phyloP scores from a whole-genome alignment of 805 yeast species.

The Candida wancherniae region DNA sequence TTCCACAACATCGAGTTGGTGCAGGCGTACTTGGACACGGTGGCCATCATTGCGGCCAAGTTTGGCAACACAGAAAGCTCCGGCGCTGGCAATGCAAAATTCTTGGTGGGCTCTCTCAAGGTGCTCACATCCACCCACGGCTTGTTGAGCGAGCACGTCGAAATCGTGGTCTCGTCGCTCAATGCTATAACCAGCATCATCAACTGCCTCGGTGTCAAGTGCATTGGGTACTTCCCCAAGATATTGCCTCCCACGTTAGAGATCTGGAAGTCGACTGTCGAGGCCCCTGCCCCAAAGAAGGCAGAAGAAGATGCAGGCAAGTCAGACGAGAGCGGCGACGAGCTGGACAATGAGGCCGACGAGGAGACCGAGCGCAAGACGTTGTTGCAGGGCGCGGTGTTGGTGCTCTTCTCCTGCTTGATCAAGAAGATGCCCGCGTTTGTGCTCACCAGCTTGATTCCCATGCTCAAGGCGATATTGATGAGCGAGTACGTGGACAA shows the following conservation, averaged over 20 bases:
- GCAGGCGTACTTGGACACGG: constrained; percentile 66
- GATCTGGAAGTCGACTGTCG: constrained; percentile 45
- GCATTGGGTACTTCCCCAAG: constrained; percentile 79
- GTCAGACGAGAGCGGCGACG: constrained; percentile 13
- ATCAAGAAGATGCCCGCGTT: constrained; percentile 84
- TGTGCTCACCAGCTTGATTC: constrained; percentile 61
- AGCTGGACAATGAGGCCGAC: constrained; percentile 19
- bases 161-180: constrained; percentile 67
- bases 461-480: constrained; percentile 56
- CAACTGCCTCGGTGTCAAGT: constrained; percentile 75
- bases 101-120: constrained; percentile 46
- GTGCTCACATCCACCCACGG: constrained; percentile 49
- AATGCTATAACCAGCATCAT: constrained; percentile 67
- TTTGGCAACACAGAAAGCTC: constrained; percentile 42
- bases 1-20: constrained; percentile 45
- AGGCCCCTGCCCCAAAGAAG: background rate
- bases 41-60: constrained; percentile 57
- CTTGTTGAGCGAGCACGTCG: constrained; percentile 51
- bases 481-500: constrained; percentile 55
- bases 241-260: constrained; percentile 70
- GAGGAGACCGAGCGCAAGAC: constrained; percentile 25
- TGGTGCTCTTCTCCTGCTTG: constrained; percentile 68
- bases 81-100: constrained; percentile 39
- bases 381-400: constrained; percentile 62
- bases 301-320: constrained; percentile 15